Base-by-base conservation (phyloP, 495 filamentous ascomycete genomes). In the Amorphotheca resinae region DNA sequence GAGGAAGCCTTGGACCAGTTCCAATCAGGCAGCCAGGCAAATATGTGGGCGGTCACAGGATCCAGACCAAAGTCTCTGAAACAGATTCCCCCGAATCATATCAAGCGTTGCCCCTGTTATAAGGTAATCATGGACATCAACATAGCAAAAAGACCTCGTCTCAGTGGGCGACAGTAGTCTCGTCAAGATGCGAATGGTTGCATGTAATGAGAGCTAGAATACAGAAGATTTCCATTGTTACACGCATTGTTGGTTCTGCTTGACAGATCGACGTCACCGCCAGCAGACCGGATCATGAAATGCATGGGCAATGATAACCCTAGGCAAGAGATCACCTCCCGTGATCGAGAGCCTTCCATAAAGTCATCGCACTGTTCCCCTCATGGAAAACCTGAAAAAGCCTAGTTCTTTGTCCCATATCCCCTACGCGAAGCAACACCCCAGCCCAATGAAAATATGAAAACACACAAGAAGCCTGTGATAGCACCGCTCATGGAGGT, bases 401-500 rank as follows among this genome's bases (percentile, higher is more conserved):
- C 38, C 26, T 21, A 36, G 30, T 14, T 26, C 41, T 28, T 41
- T 48, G 22, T 41, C 23, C 30, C 49, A 60, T 50, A 59, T 59
- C 41, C 55, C 57, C 50, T 54, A 51, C 56, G 57, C 56, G 46
- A 45, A 64, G 49, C 64, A 63, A 63, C 61, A 60, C 63, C 64
- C 61, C 61, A 45, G 53, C 62, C 66, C 64, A 65, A 60, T 61
- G 51, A 62, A 57, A 64, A 57, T 60, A 62, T 48, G 50, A 59
- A 63, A 60, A 56, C 47, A 56, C 47, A 47, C 44, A 41, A 56
- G 39, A 41, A 38, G 35, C 48, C 50, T 36, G 17, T 44, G 33
- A 48, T 37, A 45, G 45, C 43, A 28, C 30, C 33, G 38, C 42
- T 38, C 35, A 51, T 55, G 48, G 40, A 45, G 50, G 50, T 51